A percentile compares a stretch with the other conserved stretches of the same genome.
phyloP scores from a whole-genome alignment of 371 early-diverging fungal genomes.

The Coemansia sp. region DNA sequence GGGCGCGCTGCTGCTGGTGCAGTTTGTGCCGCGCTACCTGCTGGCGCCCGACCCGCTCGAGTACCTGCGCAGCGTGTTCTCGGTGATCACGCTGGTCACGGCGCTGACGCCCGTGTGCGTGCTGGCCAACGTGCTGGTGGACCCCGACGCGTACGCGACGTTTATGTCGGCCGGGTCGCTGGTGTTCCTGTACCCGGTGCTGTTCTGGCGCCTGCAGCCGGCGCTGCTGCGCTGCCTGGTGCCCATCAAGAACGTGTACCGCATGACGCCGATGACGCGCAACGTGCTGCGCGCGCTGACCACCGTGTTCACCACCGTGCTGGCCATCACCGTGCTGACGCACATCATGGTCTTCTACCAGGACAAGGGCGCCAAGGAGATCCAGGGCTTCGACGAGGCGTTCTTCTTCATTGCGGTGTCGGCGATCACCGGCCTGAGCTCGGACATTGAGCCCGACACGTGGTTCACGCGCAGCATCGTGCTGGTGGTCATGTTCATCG shows the following conservation, averaged over 20 bases:
- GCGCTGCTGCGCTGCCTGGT: conserved; percentile 53
- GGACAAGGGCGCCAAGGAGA: conserved; percentile 44
- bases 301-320: conserved; percentile 57
- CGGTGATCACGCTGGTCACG: conserved; percentile 56
- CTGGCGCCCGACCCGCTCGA: conserved; percentile 53
- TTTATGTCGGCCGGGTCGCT: conserved; percentile 59
- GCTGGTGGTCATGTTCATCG: conserved; percentile 66
- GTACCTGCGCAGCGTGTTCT: conserved; percentile 48
- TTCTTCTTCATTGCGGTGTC: conserved; percentile 64
- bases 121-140: conserved; percentile 34
- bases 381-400: conserved; percentile 64
- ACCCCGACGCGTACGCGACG: conserved; percentile 46
- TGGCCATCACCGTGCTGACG: conserved; percentile 65
- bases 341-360: conserved; percentile 60
- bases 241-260: conserved; percentile 59
- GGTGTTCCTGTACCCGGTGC: conserved; percentile 64
- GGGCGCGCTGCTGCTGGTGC: conserved; percentile 50
- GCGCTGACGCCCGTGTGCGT: conserved; percentile 57
- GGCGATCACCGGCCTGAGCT: conserved; percentile 59
- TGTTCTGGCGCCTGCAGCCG: conserved; percentile 65
- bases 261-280: conserved; percentile 57
- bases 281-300: conserved; percentile 56
- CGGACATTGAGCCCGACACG: conserved; percentile 63
- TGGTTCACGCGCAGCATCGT: conserved; percentile 60
- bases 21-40: conserved; percentile 56